A percentile compares a stretch with the other conserved stretches of the same genome.
These are phyloP conservation scores for Penicillium tannophilum DNA, from an alignment of 495 filamentous ascomycete genomes.

Conservation along the genomic window DNA sequence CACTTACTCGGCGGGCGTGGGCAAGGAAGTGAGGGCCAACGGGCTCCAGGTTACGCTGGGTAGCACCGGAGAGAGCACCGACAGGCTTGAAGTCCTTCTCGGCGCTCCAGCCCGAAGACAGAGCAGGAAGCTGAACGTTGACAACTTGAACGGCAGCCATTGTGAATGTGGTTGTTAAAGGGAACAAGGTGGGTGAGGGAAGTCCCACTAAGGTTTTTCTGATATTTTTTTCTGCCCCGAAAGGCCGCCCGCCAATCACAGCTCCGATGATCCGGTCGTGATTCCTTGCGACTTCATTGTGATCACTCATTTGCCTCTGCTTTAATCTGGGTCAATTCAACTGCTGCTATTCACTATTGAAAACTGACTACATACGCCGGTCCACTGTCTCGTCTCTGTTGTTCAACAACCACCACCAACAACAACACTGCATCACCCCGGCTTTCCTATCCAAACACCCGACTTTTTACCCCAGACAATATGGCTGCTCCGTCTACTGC, in stretches of 20 bases:
- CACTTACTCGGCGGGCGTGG: slow-evolving; percentile 82
- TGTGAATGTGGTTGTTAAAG: slow-evolving; percentile 23
- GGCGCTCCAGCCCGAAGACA: slow-evolving; percentile 80
- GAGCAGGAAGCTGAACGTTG: slow-evolving; percentile 66
- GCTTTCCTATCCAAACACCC: slow-evolving; percentile 2
- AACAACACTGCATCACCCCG: neutral
- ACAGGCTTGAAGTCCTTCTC: slow-evolving; percentile 91
- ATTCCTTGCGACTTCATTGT: neutral
- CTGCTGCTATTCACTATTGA: neutral
- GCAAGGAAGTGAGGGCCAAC: slow-evolving; percentile 97
- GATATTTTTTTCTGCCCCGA: slow-evolving; percentile 39
- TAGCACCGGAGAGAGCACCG: slow-evolving; percentile 66
- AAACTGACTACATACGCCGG: too few relatives aligned
- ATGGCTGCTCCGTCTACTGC: slow-evolving; percentile 45
- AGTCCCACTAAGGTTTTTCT: slow-evolving; percentile 26
- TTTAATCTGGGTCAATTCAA: neutral
- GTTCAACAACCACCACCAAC: too few relatives aligned
- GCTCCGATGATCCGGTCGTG: slow-evolving; percentile 26
- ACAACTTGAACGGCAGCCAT: slow-evolving; percentile 52
- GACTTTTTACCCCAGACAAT: neutral
- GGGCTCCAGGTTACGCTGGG: slow-evolving; percentile 85
- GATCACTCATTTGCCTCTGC: neutral
- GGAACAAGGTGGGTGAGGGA: slow-evolving; percentile 21
- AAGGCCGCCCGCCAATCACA: slow-evolving; percentile 41
- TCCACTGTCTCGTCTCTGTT: neutral